Percentiles rank a stretch among this genome's conserved stretches.
These are phyloP conservation scores for Phalaenopsis hybrid DNA, from an alignment of 116 monocot species.

Conservation along the genomic window DNA sequence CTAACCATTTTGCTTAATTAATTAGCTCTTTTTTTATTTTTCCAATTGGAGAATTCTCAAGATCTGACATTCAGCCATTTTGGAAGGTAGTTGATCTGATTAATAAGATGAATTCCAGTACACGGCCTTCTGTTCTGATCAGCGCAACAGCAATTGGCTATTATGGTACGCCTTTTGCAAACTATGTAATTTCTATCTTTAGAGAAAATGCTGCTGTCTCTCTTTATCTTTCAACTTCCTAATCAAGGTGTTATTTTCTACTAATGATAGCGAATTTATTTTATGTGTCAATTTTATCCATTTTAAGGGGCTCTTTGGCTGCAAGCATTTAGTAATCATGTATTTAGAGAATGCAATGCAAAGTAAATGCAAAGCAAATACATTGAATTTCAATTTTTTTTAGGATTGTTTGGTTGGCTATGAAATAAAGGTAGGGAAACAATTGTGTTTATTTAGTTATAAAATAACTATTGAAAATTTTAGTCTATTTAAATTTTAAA, in stretches of 20 bases:
- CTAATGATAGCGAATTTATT: background rate
- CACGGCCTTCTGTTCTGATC: conserved; percentile 71
- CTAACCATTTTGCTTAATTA: conserved; percentile 6
- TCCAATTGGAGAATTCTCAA: background rate
- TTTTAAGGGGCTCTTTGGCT: no score
- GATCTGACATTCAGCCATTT: background rate
- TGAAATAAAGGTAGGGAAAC: no score
- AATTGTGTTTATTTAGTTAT: no score
- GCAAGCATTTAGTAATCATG: no score
- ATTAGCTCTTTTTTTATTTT: background rate
- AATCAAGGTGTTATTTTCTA: background rate
- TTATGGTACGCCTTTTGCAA: conserved; percentile 40
- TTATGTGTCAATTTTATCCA: background rate
- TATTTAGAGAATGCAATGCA: no score
- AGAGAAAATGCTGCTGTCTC: background rate
- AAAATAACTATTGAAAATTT: no score
- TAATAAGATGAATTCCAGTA: conserved; percentile 33
- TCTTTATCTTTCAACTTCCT: conserved; percentile 3
- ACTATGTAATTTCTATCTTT: background rate
- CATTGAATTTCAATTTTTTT: no score
- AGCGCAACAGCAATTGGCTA: conserved; percentile 92
- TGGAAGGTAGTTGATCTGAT: conserved; percentile 64
- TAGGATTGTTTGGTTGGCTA: no score
- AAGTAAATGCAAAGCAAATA: no score
- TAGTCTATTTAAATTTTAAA: no score